Conservation (phyloP, 2,329 filamentous ascomycete genomes). For the Colletotrichum godetiae region DNA sequence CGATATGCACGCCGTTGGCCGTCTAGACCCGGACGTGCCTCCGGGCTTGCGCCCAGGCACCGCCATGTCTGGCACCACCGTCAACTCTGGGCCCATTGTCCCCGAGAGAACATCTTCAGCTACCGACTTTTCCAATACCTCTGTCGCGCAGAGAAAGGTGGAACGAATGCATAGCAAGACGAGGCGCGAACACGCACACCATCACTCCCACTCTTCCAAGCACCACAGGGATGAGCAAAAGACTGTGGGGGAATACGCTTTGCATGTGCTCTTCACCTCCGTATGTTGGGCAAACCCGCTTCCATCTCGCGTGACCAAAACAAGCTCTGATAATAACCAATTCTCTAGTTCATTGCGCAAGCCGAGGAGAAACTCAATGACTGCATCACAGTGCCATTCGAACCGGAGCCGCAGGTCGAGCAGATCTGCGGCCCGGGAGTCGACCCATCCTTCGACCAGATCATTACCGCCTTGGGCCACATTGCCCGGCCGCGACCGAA, state of each 20-base stretch:
- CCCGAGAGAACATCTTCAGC: slow-evolving; percentile 60
- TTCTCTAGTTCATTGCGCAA: slow-evolving; percentile 83
- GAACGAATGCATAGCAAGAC: slow-evolving; percentile 75
- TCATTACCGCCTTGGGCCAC: slow-evolving; percentile 92
- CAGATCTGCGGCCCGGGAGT: slow-evolving; percentile 89
- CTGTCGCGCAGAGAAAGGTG: slow-evolving; percentile 61
- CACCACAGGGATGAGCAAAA: slow-evolving; percentile 80
- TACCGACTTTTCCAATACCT: slow-evolving; percentile 56
- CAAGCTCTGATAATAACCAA: slow-evolving; percentile 42
- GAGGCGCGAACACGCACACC: slow-evolving; percentile 78
- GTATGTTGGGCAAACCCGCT: slow-evolving; percentile 56
- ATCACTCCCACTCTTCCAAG: slow-evolving; percentile 81
- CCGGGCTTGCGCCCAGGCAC: slow-evolving; percentile 57
- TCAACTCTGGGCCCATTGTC: slow-evolving; percentile 43
- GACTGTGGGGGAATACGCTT: slow-evolving; percentile 96
- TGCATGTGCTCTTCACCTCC: slow-evolving; percentile 96
- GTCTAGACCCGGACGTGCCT: slow-evolving; percentile 57
- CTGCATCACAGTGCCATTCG: slow-evolving; percentile 82
- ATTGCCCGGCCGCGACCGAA: slow-evolving; percentile 96
- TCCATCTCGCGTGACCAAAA: background rate
- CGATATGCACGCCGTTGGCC: slow-evolving; percentile 61
- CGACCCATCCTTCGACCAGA: slow-evolving; percentile 91
- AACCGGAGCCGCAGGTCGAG: slow-evolving; percentile 87
- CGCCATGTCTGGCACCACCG: slow-evolving; percentile 58
- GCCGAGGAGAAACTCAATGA: slow-evolving; percentile 97